These are phyloP conservation scores for Herpetospermum pedunculosum DNA, from an alignment of 306 rosid species.

Conservation along the genomic window DNA sequence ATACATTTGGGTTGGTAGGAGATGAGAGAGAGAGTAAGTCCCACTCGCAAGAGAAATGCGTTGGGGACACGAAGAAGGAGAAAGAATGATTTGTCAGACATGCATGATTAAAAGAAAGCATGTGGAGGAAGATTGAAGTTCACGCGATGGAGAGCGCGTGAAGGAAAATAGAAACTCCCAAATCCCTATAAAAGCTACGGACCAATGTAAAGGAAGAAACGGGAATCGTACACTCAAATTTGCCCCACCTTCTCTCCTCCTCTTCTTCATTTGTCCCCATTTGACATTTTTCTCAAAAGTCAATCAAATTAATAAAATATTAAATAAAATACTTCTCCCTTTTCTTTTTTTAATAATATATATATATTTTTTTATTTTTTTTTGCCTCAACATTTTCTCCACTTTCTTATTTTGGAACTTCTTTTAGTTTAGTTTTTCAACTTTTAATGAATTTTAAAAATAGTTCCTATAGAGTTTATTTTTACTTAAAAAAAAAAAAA, in stretches of 20 bases:
- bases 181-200: background rate
- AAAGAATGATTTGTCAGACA: background rate
- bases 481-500: too few species aligned
- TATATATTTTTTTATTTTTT: background rate
- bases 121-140: background rate
- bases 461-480: too few species aligned
- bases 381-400: too few species aligned
- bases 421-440: too few species aligned
- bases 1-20: background rate
- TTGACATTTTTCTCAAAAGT: slow-evolving; percentile 15
- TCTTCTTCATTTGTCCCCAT: background rate
- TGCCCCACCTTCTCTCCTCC: background rate
- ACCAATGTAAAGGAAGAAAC: background rate
- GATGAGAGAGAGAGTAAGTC: background rate
- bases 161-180: too few species aligned
- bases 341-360: background rate
- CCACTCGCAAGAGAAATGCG: background rate
- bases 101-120: background rate
- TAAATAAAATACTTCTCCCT: background rate
- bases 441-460: too few species aligned
- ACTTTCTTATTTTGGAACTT: too few species aligned
- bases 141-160: background rate
- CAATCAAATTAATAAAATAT: background rate
- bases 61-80: background rate
- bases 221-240: background rate